Evolutionary conservation across 2,329 filamentous ascomycete genomes (phyloP), one percentile per base, ranked within the genome.

Genomic region (Neopestalotiopsis rosae): DNA sequence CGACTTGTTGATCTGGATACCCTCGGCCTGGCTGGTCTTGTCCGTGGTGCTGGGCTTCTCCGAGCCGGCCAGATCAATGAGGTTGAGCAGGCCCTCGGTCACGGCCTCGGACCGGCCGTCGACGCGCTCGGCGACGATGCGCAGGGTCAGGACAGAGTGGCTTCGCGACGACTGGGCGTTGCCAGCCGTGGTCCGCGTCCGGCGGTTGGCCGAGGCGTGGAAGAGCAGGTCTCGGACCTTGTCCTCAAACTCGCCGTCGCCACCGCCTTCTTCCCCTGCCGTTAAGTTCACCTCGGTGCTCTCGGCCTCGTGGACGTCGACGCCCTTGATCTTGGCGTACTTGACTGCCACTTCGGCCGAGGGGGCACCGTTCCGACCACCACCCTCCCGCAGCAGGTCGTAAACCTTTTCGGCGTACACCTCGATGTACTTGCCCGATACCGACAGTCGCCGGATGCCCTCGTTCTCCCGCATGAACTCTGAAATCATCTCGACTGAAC

Each of bases 1-100:
- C 74, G 92, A 96, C 83, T 94, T 95, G 85, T 99, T 99, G 87
- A 99, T 99, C 79, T 93, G 97, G 76, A 98, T 95, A 1, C 96
- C 98, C 83, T 99, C 96, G 81, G 92, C 94, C 83, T 97, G 90
- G 61, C 95, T 94, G 4, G 92, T 94, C 71, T 93, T 91, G 62
- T 93, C 38, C 2, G 30, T 32, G 6, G 17, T 45, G 56, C 38
- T 24, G 17, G 30, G 42, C 17, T 56, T 45, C 52, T 69, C 68
- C 7, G 59, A 65, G 1, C 68, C 68, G 2, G 68, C 68, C 65
- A 69, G 34, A 14, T 69, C 68, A 20, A 69, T 61, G 3, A 69
- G 65, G 49, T 67, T 67, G 1, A 69, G 61, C 30, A 65, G 42
- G 28, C 68, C 68, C 13, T 56, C 24, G 10, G 68, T 69, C 38